Base-by-base conservation (phyloP, 805 yeast genomes). In the Ogataea philodendri region DNA sequence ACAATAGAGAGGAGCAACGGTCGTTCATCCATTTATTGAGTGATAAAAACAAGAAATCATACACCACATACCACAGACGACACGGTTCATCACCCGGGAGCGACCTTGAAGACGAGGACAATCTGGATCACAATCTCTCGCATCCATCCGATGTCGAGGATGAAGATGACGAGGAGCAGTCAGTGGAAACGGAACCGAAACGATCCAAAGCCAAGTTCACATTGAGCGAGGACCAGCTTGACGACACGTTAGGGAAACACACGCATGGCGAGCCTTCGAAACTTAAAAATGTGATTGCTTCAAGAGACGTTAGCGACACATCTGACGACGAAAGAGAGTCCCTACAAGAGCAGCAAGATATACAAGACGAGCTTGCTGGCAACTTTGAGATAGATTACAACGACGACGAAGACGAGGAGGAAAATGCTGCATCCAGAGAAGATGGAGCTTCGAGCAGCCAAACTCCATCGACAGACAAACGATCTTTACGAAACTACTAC, bases 1-100 rank as follows among this genome's bases (percentile, higher is more conserved):
- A 90, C 57, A 87, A 76, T 17, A 73, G 97, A 47, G 93, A 87
- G 54, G 79, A 79, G 37, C 97, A 90, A 56, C 86, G 85, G 51
- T 81, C 95, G 3, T 84, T 86, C 55, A 72, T 72, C 5, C 81
- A 76, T 53, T 60, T 74, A 49, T 57, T 78, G 22, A 74, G 82
- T 24, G 76, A 72, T 17, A 72, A 74, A 57, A 79, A 76, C 52
- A 67, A 70, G 48, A 66, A 63, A 41, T 67, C 66, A 24, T 70
- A 70, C 44, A 48, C 45, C 22, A 54, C 48, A 3, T 50, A 49
- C 39, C 54, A 47, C 27, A 45, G 39, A 9, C 32, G 38, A 8
- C 48, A 44, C 23, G 49, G 46, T 6, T 40, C 41, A 4, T 32
- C 39, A 15, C 41, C 47, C 10, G 48, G 41, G 15, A 44, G 50